Evolutionary conservation across 2,329 filamentous ascomycete genomes (phyloP).

Genomic region (Ophiostoma novo-ulmi): DNA sequence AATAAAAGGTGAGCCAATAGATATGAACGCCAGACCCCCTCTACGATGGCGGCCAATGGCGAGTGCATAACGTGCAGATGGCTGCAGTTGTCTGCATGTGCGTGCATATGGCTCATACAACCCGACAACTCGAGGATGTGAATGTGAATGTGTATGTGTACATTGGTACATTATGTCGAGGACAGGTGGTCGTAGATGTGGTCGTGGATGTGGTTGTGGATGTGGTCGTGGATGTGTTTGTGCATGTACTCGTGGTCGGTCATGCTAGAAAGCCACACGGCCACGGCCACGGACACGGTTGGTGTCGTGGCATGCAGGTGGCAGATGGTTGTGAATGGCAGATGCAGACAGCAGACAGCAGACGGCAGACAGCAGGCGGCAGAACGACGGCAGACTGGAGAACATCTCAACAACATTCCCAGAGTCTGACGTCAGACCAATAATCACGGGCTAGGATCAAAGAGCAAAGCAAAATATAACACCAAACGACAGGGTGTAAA

Average conservation of each 20-base stretch:
- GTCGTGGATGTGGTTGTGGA: not conserved
- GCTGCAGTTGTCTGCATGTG: not conserved
- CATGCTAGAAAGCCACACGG: not conserved
- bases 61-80: not conserved
- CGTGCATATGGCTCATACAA: constrained; percentile 8
- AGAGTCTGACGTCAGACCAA: too few relatives aligned
- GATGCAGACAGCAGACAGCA: not conserved
- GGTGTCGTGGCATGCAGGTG: not conserved
- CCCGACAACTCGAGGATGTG: not conserved
- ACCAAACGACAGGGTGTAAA: too few relatives aligned
- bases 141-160: not conserved
- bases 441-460: too few relatives aligned
- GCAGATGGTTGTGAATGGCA: too few relatives aligned
- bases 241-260: not conserved
- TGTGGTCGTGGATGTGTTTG: not conserved
- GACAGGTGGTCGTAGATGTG: not conserved
- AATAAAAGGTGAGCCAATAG: not conserved
- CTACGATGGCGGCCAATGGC: not conserved
- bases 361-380: too few relatives aligned
- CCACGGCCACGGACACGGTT: not conserved
- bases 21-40: not conserved
- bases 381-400: too few relatives aligned
- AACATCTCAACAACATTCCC: too few relatives aligned
- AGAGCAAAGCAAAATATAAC: too few relatives aligned
- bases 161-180: not conserved